Percentiles rank a stretch among this genome's conserved stretches.
phyloP scores from a whole-genome alignment of 495 filamentous ascomycete genomes.

The Penicillium antarcticum region DNA sequence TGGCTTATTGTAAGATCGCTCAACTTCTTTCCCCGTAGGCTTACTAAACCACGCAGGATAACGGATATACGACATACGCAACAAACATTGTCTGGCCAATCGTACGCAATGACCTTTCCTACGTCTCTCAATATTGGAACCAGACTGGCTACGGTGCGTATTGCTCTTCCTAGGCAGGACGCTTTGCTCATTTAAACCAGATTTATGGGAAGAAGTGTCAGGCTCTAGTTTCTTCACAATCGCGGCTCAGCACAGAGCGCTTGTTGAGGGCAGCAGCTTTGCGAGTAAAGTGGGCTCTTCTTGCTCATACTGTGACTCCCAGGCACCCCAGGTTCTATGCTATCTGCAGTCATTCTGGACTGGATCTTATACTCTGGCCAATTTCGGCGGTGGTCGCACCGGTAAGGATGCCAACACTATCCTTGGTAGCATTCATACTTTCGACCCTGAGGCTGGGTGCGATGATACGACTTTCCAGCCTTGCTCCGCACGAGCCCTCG shows the following conservation, averaged over 20 bases:
- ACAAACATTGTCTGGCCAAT: conserved; percentile 55
- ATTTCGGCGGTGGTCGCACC: conserved; percentile 47
- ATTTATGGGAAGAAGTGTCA: conserved; percentile 70
- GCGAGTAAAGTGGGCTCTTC: conserved; percentile 41
- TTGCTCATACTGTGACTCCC: conserved; percentile 51
- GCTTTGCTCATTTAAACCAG: conserved; percentile 18
- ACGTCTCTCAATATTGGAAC: conserved; percentile 71
- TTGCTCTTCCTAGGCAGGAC: not conserved
- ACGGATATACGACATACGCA: conserved; percentile 27
- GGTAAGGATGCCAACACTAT: conserved; percentile 64
- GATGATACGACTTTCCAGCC: conserved; percentile 56
- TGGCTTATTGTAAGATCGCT: conserved; percentile 28
- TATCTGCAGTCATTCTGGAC: conserved; percentile 67
- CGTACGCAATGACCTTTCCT: conserved; percentile 64
- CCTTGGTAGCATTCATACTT: conserved; percentile 60
- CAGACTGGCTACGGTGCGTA: conserved; percentile 52
- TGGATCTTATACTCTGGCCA: conserved; percentile 54
- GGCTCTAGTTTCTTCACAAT: conserved; percentile 60
- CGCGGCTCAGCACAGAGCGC: conserved; percentile 44
- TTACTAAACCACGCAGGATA: conserved; percentile 10
- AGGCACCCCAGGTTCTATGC: conserved; percentile 56
- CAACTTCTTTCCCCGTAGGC: conserved; percentile 4
- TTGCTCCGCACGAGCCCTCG: conserved; percentile 57
- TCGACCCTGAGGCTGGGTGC: conserved; percentile 54
- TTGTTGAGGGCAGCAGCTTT: conserved; percentile 58